These are phyloP conservation scores for Triticum aestivum DNA, from an alignment of 176 grass and related monocot genomes.

Conservation along the genomic window DNA sequence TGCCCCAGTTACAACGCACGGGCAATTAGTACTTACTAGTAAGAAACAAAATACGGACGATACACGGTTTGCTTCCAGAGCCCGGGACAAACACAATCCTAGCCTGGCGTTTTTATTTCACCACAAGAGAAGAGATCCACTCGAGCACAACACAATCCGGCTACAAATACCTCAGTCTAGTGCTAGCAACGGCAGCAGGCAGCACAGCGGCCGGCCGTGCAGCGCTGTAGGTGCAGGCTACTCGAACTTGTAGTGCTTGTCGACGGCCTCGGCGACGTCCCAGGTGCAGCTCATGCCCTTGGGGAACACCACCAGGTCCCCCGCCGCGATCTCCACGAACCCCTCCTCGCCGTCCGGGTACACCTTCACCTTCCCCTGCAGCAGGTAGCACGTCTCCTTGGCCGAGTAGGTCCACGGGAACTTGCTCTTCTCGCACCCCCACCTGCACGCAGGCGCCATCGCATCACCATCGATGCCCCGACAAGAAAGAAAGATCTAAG, in stretches of 20 bases:
- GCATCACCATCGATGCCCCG: not conserved
- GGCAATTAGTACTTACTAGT: no score
- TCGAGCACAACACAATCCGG: not conserved
- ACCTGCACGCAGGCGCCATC: constrained; percentile 32
- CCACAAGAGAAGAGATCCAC: not conserved
- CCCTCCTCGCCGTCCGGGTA: constrained; percentile 81
- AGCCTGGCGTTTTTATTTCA: not conserved
- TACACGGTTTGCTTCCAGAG: no score
- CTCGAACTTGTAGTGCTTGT: constrained; percentile 95
- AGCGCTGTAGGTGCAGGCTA: constrained; percentile 8
- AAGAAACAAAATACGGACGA: no score
- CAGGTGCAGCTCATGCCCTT: constrained; percentile 96
- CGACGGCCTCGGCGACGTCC: constrained; percentile 83
- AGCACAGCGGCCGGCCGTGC: not conserved
- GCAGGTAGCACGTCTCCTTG: constrained; percentile 96
- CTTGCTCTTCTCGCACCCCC: constrained; percentile 84
- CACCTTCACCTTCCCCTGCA: constrained; percentile 97
- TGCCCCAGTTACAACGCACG: no score
- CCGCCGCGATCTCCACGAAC: constrained; percentile 85
- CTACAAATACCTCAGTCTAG: not conserved
- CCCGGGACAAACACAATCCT: not conserved
- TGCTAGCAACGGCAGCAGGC: not conserved
- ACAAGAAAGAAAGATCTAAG: not conserved
- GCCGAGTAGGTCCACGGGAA: constrained; percentile 89
- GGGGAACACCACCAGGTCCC: constrained; percentile 91